Conservation (phyloP, 2,329 filamentous ascomycete genomes). For the Scolecobasidium constrictum region DNA sequence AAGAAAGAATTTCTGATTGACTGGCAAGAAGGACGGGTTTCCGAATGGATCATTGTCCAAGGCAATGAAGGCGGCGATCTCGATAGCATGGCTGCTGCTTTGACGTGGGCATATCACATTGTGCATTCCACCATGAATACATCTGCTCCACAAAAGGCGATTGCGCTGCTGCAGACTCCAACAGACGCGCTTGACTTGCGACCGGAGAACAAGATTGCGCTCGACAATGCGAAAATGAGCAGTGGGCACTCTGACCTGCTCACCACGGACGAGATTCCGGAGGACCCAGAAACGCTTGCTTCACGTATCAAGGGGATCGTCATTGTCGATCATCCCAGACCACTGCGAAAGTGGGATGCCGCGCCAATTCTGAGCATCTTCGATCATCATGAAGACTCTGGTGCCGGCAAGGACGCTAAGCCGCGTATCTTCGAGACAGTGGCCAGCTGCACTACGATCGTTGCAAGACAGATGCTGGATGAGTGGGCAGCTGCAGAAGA, state of each 20-base stretch:
- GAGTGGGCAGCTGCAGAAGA: constrained; percentile 31
- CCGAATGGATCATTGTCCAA: constrained; percentile 35
- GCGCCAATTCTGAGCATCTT: constrained; percentile 36
- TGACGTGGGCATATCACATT: constrained; percentile 39
- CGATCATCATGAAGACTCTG: constrained; percentile 35
- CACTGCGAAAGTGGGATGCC: constrained; percentile 32
- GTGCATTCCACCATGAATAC: constrained; percentile 32
- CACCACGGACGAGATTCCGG: constrained; percentile 37
- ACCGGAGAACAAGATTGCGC: constrained; percentile 35
- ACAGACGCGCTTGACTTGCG: constrained; percentile 35
- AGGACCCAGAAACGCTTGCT: constrained; percentile 33
- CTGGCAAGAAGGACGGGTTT: constrained; percentile 32
- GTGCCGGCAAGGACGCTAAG: constrained; percentile 28
- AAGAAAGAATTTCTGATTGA: constrained; percentile 37
- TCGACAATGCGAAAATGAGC: constrained; percentile 35
- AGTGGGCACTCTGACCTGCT: constrained; percentile 34
- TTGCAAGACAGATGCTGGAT: constrained; percentile 36
- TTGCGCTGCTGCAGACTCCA: constrained; percentile 36
- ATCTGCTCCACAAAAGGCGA: constrained; percentile 32
- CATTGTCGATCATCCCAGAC: constrained; percentile 33
- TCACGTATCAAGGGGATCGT: constrained; percentile 34
- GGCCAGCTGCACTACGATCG: constrained; percentile 35
- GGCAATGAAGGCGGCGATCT: constrained; percentile 37
- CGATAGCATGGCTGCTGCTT: constrained; percentile 33
- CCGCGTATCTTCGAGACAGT: constrained; percentile 34